Evolutionary conservation across 2,329 filamentous ascomycete genomes (phyloP).

Genomic region (Claviceps fusiformis): DNA sequence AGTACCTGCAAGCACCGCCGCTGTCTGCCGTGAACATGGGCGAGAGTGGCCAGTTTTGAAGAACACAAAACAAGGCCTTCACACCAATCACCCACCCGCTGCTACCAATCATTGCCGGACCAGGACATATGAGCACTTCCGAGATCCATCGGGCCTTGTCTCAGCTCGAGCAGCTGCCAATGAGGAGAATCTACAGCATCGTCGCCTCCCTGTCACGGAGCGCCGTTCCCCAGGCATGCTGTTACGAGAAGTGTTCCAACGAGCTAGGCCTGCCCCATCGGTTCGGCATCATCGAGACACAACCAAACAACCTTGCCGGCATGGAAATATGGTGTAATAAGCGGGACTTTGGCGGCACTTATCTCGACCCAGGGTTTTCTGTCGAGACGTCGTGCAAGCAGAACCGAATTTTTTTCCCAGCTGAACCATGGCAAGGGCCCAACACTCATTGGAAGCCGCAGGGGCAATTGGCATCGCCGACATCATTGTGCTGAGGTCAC

Average conservation of each 20-base stretch:
- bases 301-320: constrained; percentile 47
- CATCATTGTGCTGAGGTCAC: constrained; percentile 54
- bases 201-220: constrained; percentile 52
- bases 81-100: constrained; percentile 79
- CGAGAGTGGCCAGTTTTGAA: constrained; percentile 69
- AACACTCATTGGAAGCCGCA: constrained; percentile 60
- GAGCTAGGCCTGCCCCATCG: constrained; percentile 76
- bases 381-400: constrained; percentile 45
- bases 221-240: constrained; percentile 60
- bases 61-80: constrained; percentile 74
- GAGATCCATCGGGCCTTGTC: constrained; percentile 73
- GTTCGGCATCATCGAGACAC: constrained; percentile 61
- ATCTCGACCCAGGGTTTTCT: constrained; percentile 60
- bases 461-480: constrained; percentile 69
- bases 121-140: constrained; percentile 72
- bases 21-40: constrained; percentile 82
- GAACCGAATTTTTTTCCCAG: constrained; percentile 34
- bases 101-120: constrained; percentile 70
- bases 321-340: constrained; percentile 62
- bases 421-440: constrained; percentile 39
- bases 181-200: constrained; percentile 69
- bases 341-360: constrained; percentile 63
- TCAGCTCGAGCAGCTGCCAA: constrained; percentile 67
- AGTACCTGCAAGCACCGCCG: constrained; percentile 55
- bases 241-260: constrained; percentile 75